Percentiles rank a stretch among this genome's conserved stretches.
Conservation (phyloP, 305 asterid species). For the Andrographis paniculata region DNA sequence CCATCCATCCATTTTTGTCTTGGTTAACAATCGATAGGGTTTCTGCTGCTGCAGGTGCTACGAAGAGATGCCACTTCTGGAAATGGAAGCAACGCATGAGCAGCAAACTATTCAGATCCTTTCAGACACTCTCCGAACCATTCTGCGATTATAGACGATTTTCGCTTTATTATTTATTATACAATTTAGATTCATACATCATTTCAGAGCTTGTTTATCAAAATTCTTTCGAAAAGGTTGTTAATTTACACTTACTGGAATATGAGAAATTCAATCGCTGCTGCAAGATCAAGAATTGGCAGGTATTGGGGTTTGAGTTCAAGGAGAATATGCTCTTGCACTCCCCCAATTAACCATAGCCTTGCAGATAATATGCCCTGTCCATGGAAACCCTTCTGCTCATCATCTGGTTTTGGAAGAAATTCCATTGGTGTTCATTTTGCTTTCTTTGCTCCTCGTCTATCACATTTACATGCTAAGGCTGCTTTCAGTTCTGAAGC, state of each 20-base stretch:
- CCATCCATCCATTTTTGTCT: too few species aligned
- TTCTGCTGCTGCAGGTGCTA: slow-evolving; percentile 58
- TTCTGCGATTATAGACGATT: slow-evolving; percentile 60
- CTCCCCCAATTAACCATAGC: too few species aligned
- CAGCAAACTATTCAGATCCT: slow-evolving; percentile 92
- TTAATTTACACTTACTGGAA: too few species aligned
- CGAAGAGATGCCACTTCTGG: slow-evolving; percentile 99
- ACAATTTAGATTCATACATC: too few species aligned
- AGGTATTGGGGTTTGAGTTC: slow-evolving; percentile 17
- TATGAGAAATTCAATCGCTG: slow-evolving; percentile 29
- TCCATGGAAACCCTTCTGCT: slow-evolving; percentile 8
- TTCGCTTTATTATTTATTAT: too few species aligned
- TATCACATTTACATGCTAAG: slow-evolving; percentile 28
- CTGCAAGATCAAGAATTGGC: slow-evolving; percentile 17
- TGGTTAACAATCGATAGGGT: neutral
- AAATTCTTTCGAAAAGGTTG: too few species aligned
- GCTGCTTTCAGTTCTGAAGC: slow-evolving; percentile 18
- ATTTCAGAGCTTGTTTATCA: too few species aligned
- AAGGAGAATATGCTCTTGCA: slow-evolving; percentile 16
- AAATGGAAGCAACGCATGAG: slow-evolving; percentile 93
- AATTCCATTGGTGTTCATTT: slow-evolving; percentile 18
- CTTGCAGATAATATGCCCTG: too few species aligned
- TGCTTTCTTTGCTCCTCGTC: slow-evolving; percentile 19
- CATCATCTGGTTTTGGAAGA: slow-evolving; percentile 7
- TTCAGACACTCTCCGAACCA: slow-evolving; percentile 87